Base-by-base conservation (phyloP, 352 stramenopile species). In the Phytophthora ramorum region DNA sequence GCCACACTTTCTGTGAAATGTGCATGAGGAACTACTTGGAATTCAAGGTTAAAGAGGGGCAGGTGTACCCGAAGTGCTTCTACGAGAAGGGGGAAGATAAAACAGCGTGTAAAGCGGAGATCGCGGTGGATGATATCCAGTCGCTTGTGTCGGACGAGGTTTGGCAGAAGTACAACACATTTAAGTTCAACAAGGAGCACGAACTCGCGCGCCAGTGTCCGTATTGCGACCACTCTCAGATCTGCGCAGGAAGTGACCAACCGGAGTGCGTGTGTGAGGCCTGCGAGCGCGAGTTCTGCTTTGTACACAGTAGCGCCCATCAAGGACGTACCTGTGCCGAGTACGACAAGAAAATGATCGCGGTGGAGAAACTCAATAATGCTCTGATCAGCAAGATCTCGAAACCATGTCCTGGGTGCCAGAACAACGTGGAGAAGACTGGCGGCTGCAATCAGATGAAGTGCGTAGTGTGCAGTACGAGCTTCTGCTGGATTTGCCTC, bases 361-460 rank as follows among this genome's bases (percentile, higher is more conserved):
- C 91, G n/a, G 74, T 87, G n/a, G 83, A 93, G 16, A 95, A 95
- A 55, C 60, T 95, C 37, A 96, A 94, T 48, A 87, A 85, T 55
- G 85, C 85, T 4, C 77, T 85, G 58, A 91, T 94, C 52, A 84
- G 76, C 32, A 75, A 90, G 50, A 90, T 93, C 41, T 85, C 88
- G 4, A 96, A 95, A 59, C 85, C 78, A 7, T 98, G 92, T 70
- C 92, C 92, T 26, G 83, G 76, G 4, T 98, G 92, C 75, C 83
- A 92, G 41, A 96, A 87, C 54, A 81, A 91, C 35, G 89, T 98
- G 13, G 90, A 96, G 48, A 98, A 98, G 62, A 92, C 85, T 37
- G 85, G 85, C 67, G 91, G 91, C 0, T 98, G 92, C 66, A 97
- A 97, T 61, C 90, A 97, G 64, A 96, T 98, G 73, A 95, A 91